Percentiles rank a stretch among this genome's conserved stretches.
Evolutionary conservation across 208 protist species (phyloP).

Genomic region (Herpetomonas samuelpessoai): DNA sequence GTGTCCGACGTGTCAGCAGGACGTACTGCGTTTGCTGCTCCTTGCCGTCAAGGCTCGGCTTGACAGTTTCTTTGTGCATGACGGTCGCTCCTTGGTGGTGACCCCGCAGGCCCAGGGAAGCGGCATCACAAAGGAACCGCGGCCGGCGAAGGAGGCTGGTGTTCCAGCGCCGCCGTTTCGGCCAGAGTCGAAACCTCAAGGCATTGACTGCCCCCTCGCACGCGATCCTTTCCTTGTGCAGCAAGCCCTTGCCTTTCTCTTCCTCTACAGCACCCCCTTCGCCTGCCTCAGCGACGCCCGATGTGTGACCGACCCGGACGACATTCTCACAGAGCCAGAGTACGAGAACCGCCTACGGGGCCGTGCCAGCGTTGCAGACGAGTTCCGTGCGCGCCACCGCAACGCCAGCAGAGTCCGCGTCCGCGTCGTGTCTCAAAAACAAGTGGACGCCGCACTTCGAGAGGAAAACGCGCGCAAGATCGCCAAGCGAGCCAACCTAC

Average conservation of each 20-base stretch:
- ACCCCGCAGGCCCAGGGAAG: background rate
- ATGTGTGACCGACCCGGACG: conserved; percentile 59
- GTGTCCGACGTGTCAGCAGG: conserved; percentile 59
- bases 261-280: conserved; percentile 57
- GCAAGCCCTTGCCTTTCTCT: conserved; percentile 77
- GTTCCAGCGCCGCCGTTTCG: too few relatives aligned
- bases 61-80: background rate
- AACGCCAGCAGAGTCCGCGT: conserved; percentile 60
- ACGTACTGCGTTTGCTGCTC: conserved; percentile 36
- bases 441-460: conserved; percentile 36
- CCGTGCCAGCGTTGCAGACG: conserved; percentile 56
- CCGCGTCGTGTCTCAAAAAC: conserved; percentile 39
- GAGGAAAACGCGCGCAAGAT: conserved; percentile 59
- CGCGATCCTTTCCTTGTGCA: conserved; percentile 85
- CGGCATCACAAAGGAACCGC: background rate
- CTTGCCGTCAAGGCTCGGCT: conserved; percentile 21
- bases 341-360: conserved; percentile 57
- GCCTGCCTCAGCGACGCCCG: conserved; percentile 61
- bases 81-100: conserved; percentile 9
- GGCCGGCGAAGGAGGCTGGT: background rate
- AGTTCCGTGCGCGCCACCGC: conserved; percentile 78
- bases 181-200: background rate
- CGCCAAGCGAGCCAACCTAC: conserved; percentile 68
- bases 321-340: conserved; percentile 79
- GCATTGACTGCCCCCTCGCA: conserved; percentile 39